These are phyloP conservation scores for Blepharisma undulans DNA, from an alignment of 169 alveolate species.

Conservation along the genomic window DNA sequence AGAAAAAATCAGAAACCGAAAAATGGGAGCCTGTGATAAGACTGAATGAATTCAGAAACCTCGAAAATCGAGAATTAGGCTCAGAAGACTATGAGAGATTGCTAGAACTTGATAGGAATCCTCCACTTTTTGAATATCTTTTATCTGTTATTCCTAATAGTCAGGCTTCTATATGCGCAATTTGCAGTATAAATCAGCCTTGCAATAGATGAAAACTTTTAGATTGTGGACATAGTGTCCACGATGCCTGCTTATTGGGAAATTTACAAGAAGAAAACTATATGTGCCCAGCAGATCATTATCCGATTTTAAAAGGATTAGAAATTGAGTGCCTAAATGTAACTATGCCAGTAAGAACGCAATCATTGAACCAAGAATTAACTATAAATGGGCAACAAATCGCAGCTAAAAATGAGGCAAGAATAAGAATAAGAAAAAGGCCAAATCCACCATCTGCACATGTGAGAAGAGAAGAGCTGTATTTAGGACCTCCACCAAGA, in stretches of 20 bases:
- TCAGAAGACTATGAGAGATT: constrained; percentile 58
- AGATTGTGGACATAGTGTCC: constrained; percentile 7
- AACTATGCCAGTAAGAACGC: background rate
- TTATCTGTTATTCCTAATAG: background rate
- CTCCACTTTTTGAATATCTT: background rate
- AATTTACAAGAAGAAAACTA: background rate
- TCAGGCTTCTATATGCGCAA: background rate
- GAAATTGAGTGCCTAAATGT: background rate
- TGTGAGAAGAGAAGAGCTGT: background rate
- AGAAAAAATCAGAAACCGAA: constrained; percentile 51
- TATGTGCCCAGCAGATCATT: background rate
- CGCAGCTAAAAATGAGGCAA: background rate
- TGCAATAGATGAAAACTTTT: background rate
- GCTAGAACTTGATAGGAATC: constrained; percentile 25
- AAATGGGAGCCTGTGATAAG: constrained; percentile 60
- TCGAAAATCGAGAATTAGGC: constrained; percentile 41
- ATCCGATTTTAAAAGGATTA: background rate
- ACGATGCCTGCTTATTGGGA: background rate
- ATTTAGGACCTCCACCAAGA: background rate
- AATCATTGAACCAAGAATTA: background rate
- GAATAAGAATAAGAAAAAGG: background rate
- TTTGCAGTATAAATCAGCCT: constrained; percentile 5
- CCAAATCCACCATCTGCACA: background rate
- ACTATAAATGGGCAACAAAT: background rate
- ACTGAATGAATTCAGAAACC: constrained; percentile 26